Percentiles rank a stretch among this genome's conserved stretches.
Evolutionary conservation across 768 basidiomycete species (phyloP).

Genomic region (Mycena epipterygia): DNA sequence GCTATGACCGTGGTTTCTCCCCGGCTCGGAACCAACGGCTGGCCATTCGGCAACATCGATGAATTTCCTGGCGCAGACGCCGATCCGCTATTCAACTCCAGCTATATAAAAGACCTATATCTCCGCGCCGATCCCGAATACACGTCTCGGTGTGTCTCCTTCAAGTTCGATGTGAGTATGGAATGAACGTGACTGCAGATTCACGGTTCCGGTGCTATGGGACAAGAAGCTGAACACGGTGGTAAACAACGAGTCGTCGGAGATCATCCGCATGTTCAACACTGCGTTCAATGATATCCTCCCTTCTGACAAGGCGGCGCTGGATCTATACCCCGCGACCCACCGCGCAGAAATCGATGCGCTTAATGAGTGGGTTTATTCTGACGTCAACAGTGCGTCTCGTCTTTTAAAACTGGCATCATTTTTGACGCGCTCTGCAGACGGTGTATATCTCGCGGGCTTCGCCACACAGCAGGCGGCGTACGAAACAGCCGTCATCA

Average conservation of each 20-base stretch:
- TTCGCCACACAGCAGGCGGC: slow-evolving; percentile 87
- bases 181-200: slow-evolving; percentile 53
- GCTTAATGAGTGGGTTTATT: slow-evolving; percentile 89
- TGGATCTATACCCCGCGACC: slow-evolving; percentile 40
- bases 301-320: slow-evolving; percentile 64
- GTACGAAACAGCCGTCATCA: slow-evolving; percentile 82
- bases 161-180: neutral
- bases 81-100: slow-evolving; percentile 78
- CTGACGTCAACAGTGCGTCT: slow-evolving; percentile 84
- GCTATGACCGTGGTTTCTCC: slow-evolving; percentile 89
- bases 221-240: slow-evolving; percentile 89
- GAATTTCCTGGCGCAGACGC: slow-evolving; percentile 76
- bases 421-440: neutral
- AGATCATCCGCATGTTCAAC: slow-evolving; percentile 96
- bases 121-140: slow-evolving; percentile 81
- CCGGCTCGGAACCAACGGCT: slow-evolving; percentile 84
- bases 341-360: slow-evolving; percentile 84
- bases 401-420: neutral
- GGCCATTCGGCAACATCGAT: slow-evolving; percentile 85
- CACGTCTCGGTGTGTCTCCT: slow-evolving; percentile 65
- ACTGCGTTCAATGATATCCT: slow-evolving; percentile 82
- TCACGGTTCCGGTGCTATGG: slow-evolving; percentile 93
- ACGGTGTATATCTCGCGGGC: slow-evolving; percentile 57
- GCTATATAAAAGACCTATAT: slow-evolving; percentile 90
- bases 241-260: slow-evolving; percentile 95